These are phyloP conservation scores for Pythium sukuiense DNA, from an alignment of 352 stramenopile genomes.

Conservation along the genomic window DNA sequence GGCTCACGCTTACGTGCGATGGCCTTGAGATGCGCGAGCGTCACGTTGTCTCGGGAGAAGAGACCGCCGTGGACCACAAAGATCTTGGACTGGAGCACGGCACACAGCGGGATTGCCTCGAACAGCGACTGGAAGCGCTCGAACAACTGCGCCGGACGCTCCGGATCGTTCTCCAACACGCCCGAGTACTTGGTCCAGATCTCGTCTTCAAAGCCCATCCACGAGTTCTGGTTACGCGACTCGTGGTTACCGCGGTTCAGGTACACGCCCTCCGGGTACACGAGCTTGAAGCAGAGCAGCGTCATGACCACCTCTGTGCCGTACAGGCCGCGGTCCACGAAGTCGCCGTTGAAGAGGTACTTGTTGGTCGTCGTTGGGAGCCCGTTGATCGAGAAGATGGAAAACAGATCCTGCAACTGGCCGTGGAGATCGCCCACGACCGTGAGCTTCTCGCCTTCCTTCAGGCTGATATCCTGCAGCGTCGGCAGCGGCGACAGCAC, in stretches of 20 bases:
- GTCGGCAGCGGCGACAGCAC: conserved; percentile 66
- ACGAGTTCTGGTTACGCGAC: conserved; percentile 92
- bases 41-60: conserved; percentile 91
- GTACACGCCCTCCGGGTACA: conserved; percentile 86
- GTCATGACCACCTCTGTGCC: conserved; percentile 88
- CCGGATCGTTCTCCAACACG: conserved; percentile 51
- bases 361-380: conserved; percentile 89
- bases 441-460: conserved; percentile 88
- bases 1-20: conserved; percentile 92
- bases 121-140: conserved; percentile 84
- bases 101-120: conserved; percentile 87
- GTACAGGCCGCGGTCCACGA: conserved; percentile 92
- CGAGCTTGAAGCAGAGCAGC: conserved; percentile 67
- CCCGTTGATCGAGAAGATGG: conserved; percentile 93
- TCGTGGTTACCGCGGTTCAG: conserved; percentile 97
- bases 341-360: conserved; percentile 97
- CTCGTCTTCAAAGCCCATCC: conserved; percentile 93
- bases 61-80: conserved; percentile 95
- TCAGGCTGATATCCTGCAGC: conserved; percentile 85
- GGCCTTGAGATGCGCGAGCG: conserved; percentile 85
- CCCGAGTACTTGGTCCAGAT: conserved; percentile 84
- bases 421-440: conserved; percentile 93
- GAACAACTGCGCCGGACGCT: conserved; percentile 55
- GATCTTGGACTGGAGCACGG: conserved; percentile 89
- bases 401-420: conserved; percentile 94